These are phyloP conservation scores for Phyllachora maydis DNA, from an alignment of 2,329 filamentous ascomycete genomes.

Conservation along the genomic window DNA sequence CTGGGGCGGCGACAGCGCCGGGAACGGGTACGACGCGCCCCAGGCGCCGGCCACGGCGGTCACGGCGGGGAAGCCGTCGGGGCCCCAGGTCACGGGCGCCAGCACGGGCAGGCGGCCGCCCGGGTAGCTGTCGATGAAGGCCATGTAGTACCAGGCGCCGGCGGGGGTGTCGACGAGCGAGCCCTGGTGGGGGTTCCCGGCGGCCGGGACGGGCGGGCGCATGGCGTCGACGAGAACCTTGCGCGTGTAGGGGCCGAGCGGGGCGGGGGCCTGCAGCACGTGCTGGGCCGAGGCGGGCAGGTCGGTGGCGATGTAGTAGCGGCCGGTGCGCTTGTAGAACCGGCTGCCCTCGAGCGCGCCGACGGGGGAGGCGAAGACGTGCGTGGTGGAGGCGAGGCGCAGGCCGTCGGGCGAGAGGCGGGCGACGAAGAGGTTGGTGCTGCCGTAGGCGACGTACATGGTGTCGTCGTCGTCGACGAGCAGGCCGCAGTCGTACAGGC, in stretches of 20 bases:
- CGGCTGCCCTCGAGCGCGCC: slow-evolving; percentile 26
- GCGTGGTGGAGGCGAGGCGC: slow-evolving; percentile 18
- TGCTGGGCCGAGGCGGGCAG: slow-evolving; percentile 21
- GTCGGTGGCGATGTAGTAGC: slow-evolving; percentile 32
- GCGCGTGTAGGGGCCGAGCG: slow-evolving; percentile 29
- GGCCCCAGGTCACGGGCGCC: slow-evolving; percentile 28
- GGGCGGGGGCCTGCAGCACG: slow-evolving; percentile 25
- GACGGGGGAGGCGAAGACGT: slow-evolving; percentile 19
- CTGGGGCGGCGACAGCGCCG: slow-evolving; percentile 11
- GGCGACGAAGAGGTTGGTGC: slow-evolving; percentile 23
- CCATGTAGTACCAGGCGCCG: slow-evolving; percentile 37
- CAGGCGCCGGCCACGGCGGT: slow-evolving; percentile 21
- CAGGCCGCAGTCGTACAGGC: slow-evolving; percentile 36
- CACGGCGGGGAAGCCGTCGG: slow-evolving; percentile 28
- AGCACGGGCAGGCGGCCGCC: slow-evolving; percentile 34
- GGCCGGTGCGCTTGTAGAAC: slow-evolving; percentile 34
- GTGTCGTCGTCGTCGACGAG: slow-evolving; percentile 37
- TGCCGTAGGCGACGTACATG: slow-evolving; percentile 36
- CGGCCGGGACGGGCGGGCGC: slow-evolving; percentile 18
- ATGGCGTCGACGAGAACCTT: slow-evolving; percentile 21
- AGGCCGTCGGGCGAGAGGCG: slow-evolving; percentile 26
- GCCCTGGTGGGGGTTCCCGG: slow-evolving; percentile 30
- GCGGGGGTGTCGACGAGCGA: slow-evolving; percentile 27
- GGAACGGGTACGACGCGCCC: slow-evolving; percentile 20
- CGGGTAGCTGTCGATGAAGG: slow-evolving; percentile 33